phyloP scores from a whole-genome alignment of 2,329 filamentous ascomycete species.

The Aspergillus quadricinctus region DNA sequence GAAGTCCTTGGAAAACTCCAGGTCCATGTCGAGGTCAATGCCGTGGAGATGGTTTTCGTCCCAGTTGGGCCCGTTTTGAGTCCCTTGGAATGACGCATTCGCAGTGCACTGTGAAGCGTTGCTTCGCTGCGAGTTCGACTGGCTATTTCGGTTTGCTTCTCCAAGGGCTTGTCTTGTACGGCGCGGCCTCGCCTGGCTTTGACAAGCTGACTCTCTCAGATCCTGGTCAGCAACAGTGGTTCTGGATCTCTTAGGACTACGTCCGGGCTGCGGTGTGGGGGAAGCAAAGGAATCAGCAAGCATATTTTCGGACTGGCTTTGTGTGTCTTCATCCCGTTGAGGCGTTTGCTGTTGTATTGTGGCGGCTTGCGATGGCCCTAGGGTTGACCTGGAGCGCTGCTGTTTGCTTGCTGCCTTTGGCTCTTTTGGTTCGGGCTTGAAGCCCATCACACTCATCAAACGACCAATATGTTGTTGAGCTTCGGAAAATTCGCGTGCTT shows the following conservation, averaged over 20 bases:
- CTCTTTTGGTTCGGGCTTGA: conserved; percentile 20
- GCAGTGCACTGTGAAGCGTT: conserved; percentile 9
- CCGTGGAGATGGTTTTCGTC: conserved; percentile 22
- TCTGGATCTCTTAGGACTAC: conserved; percentile 27
- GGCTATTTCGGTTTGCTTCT: conserved; percentile 24
- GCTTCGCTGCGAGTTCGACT: conserved; percentile 16
- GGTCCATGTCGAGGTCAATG: conserved; percentile 30
- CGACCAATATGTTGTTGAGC: conserved; percentile 37
- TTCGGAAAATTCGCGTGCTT: conserved; percentile 37
- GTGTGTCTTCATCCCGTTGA: conserved; percentile 14
- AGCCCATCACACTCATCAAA: conserved; percentile 38
- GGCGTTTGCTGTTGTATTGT: conserved; percentile 12
- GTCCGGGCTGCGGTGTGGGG: conserved; percentile 13
- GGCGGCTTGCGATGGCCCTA: conserved; percentile 7
- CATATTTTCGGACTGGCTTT: conserved; percentile 8
- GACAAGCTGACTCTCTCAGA: conserved; percentile 4
- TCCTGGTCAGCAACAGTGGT: conserved; percentile 10
- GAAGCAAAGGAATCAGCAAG: conserved; percentile 20
- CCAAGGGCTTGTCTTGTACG: conserved; percentile 20
- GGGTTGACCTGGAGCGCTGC: conserved; percentile 11
- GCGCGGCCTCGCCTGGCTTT: conserved; percentile 4
- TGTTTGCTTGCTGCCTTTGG: conserved; percentile 14
- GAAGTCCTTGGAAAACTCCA: conserved; percentile 35
- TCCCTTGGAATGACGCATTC: conserved; percentile 5
- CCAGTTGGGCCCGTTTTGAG: conserved; percentile 4